Evolutionary conservation across 2,329 filamentous ascomycete species (phyloP), one percentile per base, ranked within the genome.

Genomic region (Monosporascus sp.): DNA sequence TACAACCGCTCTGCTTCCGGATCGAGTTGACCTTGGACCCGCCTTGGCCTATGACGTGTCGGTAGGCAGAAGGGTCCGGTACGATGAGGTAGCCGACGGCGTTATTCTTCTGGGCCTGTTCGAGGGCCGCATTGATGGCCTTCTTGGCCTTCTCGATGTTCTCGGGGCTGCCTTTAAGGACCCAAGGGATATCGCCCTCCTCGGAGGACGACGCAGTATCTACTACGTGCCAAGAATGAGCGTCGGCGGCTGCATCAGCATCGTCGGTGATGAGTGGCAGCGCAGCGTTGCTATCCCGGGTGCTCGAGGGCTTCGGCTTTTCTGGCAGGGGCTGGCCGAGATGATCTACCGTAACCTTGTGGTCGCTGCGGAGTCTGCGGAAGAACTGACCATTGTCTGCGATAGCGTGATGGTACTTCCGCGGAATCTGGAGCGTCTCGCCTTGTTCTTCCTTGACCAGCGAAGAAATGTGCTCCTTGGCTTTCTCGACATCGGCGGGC

Each of bases 201-300:
- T 85, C 83, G n/a, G 74, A 35, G 31, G 31, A 72, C 39, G 82
- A 80, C 25, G 72, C 67, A 49, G 74, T 74, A 66, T 90, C 85
- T 55, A 95, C 81, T 14, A 94, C 75, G 60, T 89, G 88, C 90
- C 92, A 99, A 2, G 88, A 90, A 75, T 96, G 86, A 22, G 78
- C 82, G 58, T 88, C 85, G 7, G 82, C 77, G 22, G 79, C 71
- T 14, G 80, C 74, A 15, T 85, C 82, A 1, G 82, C 80, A 50
- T 94, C 89, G 66, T 97, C 94, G 1, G 92, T 97, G 72, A 97
- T 97, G 61, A 99, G 74, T n/a, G 94, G 94, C 53, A 96, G 80
- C 39, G 83, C 73, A 48, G 77, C 80, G 45, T 81, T 83, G 58
- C 83, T 86, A 39, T 77, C 76, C 22, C 82, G 79, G 8, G 74